Conservation (phyloP, 2,329 filamentous ascomycete species). For the Leptographium lundbergii region DNA sequence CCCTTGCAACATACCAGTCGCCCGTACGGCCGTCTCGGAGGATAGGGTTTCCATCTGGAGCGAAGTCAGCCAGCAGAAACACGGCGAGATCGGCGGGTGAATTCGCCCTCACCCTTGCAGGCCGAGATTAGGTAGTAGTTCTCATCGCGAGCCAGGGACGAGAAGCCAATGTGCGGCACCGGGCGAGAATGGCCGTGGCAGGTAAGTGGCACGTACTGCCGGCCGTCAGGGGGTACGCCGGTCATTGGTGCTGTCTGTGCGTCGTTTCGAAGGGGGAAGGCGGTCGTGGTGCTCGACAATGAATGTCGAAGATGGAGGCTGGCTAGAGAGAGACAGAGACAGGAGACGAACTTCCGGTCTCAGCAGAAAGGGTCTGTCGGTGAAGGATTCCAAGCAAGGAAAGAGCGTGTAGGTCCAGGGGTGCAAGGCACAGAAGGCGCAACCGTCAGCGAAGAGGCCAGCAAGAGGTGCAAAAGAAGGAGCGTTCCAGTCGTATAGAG, state of each 20-base stretch:
- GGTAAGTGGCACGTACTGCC: slow-evolving; percentile 72
- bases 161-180: slow-evolving; percentile 85
- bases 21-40: slow-evolving; percentile 91
- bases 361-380: neutral
- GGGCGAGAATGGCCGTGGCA: slow-evolving; percentile 91
- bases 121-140: slow-evolving; percentile 88
- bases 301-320: neutral
- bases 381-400: neutral
- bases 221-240: slow-evolving; percentile 17
- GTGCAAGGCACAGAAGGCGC: neutral
- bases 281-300: neutral
- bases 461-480: neutral
- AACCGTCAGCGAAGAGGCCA: neutral
- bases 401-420: neutral
- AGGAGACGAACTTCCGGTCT: neutral
- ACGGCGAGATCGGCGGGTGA: neutral
- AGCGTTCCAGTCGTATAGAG: neutral
- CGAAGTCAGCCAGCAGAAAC: neutral
- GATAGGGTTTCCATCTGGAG: slow-evolving; percentile 90
- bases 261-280: neutral
- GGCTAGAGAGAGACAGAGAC: neutral
- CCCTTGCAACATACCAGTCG: slow-evolving; percentile 53
- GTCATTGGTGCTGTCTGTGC: slow-evolving; percentile 15
- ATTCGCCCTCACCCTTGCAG: slow-evolving; percentile 55
- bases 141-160: slow-evolving; percentile 66